Conservation (phyloP, 78 protist species). For the Protostelium mycophagum region DNA sequence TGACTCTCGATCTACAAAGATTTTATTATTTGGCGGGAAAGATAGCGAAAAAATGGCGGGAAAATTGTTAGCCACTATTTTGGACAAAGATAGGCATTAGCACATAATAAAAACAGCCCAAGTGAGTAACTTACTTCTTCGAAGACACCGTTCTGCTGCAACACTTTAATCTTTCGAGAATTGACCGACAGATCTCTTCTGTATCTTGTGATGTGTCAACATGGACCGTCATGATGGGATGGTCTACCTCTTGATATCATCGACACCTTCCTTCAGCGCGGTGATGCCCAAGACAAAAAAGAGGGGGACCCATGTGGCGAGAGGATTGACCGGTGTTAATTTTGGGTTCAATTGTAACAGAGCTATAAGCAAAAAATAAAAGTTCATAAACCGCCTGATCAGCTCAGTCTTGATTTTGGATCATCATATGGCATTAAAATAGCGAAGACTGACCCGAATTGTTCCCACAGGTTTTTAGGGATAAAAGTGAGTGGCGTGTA, state of each 20-base stretch:
- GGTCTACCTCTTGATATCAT: slow-evolving; percentile 34
- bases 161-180: slow-evolving; percentile 13
- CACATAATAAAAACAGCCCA: too few species aligned
- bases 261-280: slow-evolving; percentile 78
- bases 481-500: slow-evolving; percentile 66
- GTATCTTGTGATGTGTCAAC: slow-evolving; percentile 22
- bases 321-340: slow-evolving; percentile 57
- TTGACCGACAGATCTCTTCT: slow-evolving; percentile 60
- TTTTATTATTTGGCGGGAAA: too few species aligned
- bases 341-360: slow-evolving; percentile 53
- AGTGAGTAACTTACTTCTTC: too few species aligned
- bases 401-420: too few species aligned
- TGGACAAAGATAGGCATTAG: too few species aligned
- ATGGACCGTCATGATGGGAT: background rate
- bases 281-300: slow-evolving; percentile 63
- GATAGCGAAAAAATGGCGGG: too few species aligned
- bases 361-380: slow-evolving; percentile 77
- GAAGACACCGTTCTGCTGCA: too few species aligned
- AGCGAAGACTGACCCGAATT: slow-evolving; percentile 42
- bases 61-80: too few species aligned
- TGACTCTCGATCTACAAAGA: slow-evolving; percentile 15
- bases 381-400: slow-evolving; percentile 62
- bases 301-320: slow-evolving; percentile 77
- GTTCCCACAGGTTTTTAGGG: slow-evolving; percentile 70
- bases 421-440: background rate